A percentile compares a stretch with the other conserved stretches of the same genome.
Conservation (phyloP, 352 stramenopile species). For the Paralagenidium karlingii region DNA sequence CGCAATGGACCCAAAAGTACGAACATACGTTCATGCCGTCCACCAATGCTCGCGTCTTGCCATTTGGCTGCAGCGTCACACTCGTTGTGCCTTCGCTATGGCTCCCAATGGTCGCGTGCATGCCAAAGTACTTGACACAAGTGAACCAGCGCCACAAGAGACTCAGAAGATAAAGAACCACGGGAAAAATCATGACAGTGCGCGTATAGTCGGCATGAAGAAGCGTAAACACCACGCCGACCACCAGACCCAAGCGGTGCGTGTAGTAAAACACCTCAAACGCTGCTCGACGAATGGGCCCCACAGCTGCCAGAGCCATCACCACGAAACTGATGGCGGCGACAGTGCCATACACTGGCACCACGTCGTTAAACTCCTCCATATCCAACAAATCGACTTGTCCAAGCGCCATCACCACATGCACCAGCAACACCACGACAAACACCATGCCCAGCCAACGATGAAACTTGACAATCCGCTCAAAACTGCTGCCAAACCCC, state of each 20-base stretch:
- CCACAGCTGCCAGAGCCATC: conserved; percentile 37
- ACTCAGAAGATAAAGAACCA: conserved; percentile 44
- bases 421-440: conserved; percentile 36
- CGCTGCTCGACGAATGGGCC: conserved; percentile 47
- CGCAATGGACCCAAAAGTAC: conserved; percentile 68
- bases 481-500: conserved; percentile 61
- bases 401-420: conserved; percentile 40
- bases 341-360: conserved; percentile 48
- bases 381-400: conserved; percentile 29
- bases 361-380: conserved; percentile 37
- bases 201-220: conserved; percentile 56
- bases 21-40: conserved; percentile 34
- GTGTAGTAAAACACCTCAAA: conserved; percentile 73
- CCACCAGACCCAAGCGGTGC: conserved; percentile 53
- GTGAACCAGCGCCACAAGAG: conserved; percentile 37
- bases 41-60: conserved; percentile 45
- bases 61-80: conserved; percentile 36
- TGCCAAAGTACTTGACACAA: too few relatives aligned
- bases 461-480: conserved; percentile 79
- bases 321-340: conserved; percentile 40
- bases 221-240: conserved; percentile 66
- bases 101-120: conserved; percentile 20
- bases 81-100: conserved; percentile 31
- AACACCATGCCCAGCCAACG: conserved; percentile 56
- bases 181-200: conserved; percentile 37